Evolutionary conservation across 331 rosid genomes (phyloP).

Genomic region (Acacia concinna): DNA sequence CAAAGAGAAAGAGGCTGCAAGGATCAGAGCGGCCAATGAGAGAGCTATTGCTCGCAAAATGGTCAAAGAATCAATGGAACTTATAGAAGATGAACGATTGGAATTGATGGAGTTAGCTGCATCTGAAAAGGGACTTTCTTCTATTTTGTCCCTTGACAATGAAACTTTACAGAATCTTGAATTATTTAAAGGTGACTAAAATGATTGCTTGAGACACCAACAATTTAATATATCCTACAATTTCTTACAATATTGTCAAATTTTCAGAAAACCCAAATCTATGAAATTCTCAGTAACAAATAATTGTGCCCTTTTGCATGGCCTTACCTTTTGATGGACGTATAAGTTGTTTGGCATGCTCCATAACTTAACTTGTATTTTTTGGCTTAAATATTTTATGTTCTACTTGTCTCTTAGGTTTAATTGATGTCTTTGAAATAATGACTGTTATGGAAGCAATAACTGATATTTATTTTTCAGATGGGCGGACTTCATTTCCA

Average conservation of each 20-base stretch:
- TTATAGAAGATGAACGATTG: constrained; percentile 70
- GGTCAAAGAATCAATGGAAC: constrained; percentile 73
- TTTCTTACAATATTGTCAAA: background rate
- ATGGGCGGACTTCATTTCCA: constrained; percentile 53
- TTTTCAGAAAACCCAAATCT: background rate
- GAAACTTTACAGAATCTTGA: constrained; percentile 70
- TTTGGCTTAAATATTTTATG: background rate
- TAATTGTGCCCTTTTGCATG: background rate
- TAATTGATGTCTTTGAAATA: constrained; percentile 6
- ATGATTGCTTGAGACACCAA: background rate
- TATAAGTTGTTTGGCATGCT: background rate
- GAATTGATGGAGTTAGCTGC: constrained; percentile 83
- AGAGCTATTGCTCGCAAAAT: constrained; percentile 69
- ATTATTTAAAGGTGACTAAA: constrained; percentile 49
- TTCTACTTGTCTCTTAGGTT: constrained; percentile 20
- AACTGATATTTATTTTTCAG: constrained; percentile 44
- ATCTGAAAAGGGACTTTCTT: constrained; percentile 61
- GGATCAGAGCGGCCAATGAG: constrained; percentile 70
- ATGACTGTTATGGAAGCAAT: constrained; percentile 8
- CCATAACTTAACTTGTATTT: background rate
- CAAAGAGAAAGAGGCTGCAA: constrained; percentile 66
- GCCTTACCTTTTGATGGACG: constrained; percentile 4
- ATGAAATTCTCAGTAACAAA: background rate
- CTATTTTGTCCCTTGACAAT: constrained; percentile 58
- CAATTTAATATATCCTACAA: background rate